These are phyloP conservation scores for Pelargonium australe DNA, from an alignment of 441 rosid species.

Conservation along the genomic window DNA sequence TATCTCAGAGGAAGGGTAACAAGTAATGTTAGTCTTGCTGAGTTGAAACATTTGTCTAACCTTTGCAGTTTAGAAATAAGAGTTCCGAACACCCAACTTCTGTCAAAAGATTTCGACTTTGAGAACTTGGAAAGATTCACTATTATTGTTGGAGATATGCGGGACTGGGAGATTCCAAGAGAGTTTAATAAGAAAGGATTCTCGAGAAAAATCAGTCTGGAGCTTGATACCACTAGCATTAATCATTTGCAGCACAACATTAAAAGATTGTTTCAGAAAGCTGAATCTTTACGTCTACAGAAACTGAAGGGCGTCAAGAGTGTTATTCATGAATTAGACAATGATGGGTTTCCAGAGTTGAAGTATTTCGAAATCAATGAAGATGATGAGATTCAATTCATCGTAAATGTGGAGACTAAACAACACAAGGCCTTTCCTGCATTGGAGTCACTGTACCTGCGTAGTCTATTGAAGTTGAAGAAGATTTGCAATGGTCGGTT, in stretches of 20 bases:
- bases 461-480: not conserved
- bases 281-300: constrained; percentile 18
- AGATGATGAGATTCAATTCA: not conserved
- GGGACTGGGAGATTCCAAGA: too few species aligned
- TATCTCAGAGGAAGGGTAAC: not conserved
- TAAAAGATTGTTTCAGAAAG: constrained; percentile 15
- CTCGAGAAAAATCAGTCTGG: not conserved
- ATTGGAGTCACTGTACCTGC: not conserved
- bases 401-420: not conserved
- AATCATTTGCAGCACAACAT: constrained; percentile 7
- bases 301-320: constrained; percentile 16
- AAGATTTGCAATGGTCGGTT: not conserved
- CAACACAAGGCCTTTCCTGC: not conserved
- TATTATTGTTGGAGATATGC: too few species aligned
- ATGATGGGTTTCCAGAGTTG: too few species aligned
- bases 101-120: not conserved
- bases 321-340: not conserved
- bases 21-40: constrained; percentile 10
- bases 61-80: not conserved
- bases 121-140: too few species aligned
- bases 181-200: not conserved
- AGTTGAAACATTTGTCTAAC: constrained; percentile 7
- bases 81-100: not conserved
- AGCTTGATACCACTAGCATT: not conserved
- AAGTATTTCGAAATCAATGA: not conserved